Conservation (phyloP, 805 yeast species). For the Candida ovalis region DNA sequence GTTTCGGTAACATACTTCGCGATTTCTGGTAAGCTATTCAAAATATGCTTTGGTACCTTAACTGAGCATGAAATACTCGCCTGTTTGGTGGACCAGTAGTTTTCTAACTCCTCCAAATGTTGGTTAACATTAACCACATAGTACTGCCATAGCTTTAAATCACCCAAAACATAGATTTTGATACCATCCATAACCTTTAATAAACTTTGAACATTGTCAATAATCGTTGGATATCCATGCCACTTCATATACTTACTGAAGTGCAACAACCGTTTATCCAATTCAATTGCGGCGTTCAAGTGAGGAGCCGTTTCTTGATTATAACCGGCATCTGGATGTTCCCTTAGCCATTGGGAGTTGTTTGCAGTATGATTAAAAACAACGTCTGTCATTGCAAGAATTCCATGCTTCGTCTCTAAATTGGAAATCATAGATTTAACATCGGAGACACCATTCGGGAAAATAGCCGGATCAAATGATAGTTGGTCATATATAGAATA, state of each 20-base stretch:
- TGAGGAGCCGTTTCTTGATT: slow-evolving; percentile 87
- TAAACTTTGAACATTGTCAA: slow-evolving; percentile 53
- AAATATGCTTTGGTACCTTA: slow-evolving; percentile 40
- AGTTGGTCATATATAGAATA: slow-evolving; percentile 89
- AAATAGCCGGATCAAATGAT: slow-evolving; percentile 63
- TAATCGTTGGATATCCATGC: slow-evolving; percentile 58
- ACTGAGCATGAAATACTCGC: slow-evolving; percentile 21
- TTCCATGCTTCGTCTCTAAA: slow-evolving; percentile 51
- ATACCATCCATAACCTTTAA: slow-evolving; percentile 62
- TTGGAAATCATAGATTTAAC: slow-evolving; percentile 47
- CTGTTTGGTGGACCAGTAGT: slow-evolving; percentile 30
- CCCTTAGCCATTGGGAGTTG: slow-evolving; percentile 79
- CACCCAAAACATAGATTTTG: slow-evolving; percentile 60
- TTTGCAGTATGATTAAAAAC: slow-evolving; percentile 95
- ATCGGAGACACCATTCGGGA: slow-evolving; percentile 49
- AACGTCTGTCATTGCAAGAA: slow-evolving; percentile 83
- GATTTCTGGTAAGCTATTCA: slow-evolving; percentile 44
- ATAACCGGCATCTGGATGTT: slow-evolving; percentile 90
- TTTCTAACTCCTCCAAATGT: slow-evolving; percentile 37
- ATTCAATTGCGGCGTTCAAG: slow-evolving; percentile 74
- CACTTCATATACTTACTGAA: slow-evolving; percentile 57
- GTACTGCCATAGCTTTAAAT: slow-evolving; percentile 79
- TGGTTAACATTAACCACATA: slow-evolving; percentile 63
- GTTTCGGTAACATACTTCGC: slow-evolving; percentile 44
- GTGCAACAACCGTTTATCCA: slow-evolving; percentile 64